A percentile compares a stretch with the other conserved stretches of the same genome.
Evolutionary conservation across 2,329 filamentous ascomycete species (phyloP).

Genomic region (Aspergillus tamarii): DNA sequence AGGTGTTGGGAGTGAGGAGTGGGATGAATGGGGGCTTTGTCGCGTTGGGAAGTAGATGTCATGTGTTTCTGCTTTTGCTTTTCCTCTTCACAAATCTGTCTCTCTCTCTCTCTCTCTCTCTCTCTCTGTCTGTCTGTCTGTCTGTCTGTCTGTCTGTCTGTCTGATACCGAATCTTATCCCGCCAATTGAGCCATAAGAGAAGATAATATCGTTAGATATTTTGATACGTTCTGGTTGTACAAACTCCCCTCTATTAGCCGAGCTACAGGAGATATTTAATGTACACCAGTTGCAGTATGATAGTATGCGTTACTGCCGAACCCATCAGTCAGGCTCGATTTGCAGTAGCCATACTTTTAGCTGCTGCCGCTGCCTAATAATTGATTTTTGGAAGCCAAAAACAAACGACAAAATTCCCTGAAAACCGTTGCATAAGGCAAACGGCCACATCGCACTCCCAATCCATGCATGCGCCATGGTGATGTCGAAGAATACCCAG

Average conservation of each 20-base stretch:
- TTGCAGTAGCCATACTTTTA: too few species aligned
- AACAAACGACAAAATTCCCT: too few species aligned
- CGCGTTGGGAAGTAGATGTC: neutral
- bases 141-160: too few species aligned
- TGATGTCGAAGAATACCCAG: neutral
- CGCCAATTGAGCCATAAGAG: neutral
- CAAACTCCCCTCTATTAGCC: neutral
- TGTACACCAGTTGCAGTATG: neutral
- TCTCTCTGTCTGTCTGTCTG: too few species aligned
- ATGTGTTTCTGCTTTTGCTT: too few species aligned
- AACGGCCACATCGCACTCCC: neutral
- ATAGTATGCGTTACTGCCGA: neutral
- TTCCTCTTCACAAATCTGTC: too few species aligned
- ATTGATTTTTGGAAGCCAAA: neutral
- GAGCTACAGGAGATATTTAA: neutral
- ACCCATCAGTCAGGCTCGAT: neutral
- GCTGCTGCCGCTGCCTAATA: neutral
- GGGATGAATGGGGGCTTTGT: slow-evolving; percentile 18
- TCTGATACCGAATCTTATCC: neutral
- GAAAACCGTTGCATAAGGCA: neutral
- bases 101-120: too few species aligned
- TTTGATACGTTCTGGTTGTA: neutral
- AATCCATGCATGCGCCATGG: neutral
- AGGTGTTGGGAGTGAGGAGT: slow-evolving; percentile 18
- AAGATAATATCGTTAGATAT: neutral